Conservation (phyloP, 2,329 filamentous ascomycete genomes). For the Fusarium nurragi region DNA sequence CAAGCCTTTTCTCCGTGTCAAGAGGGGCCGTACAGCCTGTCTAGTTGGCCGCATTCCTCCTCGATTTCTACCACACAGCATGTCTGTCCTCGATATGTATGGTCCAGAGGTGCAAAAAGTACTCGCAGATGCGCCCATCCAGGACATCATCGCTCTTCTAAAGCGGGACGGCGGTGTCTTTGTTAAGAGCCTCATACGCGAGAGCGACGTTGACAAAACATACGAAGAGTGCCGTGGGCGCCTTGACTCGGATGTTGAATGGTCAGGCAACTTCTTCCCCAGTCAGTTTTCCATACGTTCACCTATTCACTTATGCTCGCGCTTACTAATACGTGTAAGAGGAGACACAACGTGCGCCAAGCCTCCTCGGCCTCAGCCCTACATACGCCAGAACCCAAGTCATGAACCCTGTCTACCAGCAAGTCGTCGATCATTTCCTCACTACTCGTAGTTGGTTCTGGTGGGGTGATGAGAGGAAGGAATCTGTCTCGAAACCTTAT, state of each 20-base stretch:
- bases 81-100: neutral
- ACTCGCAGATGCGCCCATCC: neutral
- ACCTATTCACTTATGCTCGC: accelerated
- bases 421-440: slow-evolving; percentile 27
- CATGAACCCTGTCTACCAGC: slow-evolving; percentile 27
- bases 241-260: neutral
- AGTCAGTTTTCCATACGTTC: neutral
- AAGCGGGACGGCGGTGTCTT: slow-evolving; percentile 14
- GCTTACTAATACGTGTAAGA: neutral
- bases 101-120: slow-evolving; percentile 3
- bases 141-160: slow-evolving; percentile 3
- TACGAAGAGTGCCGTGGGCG: neutral
- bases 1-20: too few species aligned
- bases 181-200: neutral
- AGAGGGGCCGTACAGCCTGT: too few species aligned
- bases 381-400: slow-evolving; percentile 23
- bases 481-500: slow-evolving; percentile 26
- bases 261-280: slow-evolving; percentile 9
- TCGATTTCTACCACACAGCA: neutral
- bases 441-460: slow-evolving; percentile 29
- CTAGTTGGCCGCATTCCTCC: too few species aligned
- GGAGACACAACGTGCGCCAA: slow-evolving; percentile 23
- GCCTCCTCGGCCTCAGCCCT: slow-evolving; percentile 23
- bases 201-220: neutral
- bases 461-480: slow-evolving; percentile 29